Conservation (phyloP, 2,329 filamentous ascomycete genomes). For the Aspergillus tanneri region DNA sequence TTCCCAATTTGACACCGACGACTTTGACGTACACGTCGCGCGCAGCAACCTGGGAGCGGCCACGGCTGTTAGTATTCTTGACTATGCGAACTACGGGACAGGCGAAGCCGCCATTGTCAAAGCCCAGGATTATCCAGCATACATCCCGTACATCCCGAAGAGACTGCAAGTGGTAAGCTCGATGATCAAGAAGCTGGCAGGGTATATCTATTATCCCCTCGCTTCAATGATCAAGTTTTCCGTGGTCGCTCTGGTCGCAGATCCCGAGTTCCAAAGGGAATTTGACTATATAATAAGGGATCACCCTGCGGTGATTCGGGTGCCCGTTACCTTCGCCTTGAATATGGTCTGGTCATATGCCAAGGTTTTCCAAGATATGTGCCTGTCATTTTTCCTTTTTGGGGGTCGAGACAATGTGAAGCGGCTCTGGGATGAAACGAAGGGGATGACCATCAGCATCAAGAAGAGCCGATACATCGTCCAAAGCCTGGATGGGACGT, state of each 20-base stretch:
- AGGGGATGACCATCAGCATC: conserved; percentile 50
- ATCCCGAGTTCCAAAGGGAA: conserved; percentile 54
- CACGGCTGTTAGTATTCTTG: conserved; percentile 33
- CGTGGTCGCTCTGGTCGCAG: conserved; percentile 51
- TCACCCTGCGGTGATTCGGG: conserved; percentile 36
- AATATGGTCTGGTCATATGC: conserved; percentile 52
- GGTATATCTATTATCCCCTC: conserved; percentile 44
- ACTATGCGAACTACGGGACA: conserved; percentile 31
- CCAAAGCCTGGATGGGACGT: conserved; percentile 48
- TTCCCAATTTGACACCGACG: conserved; percentile 37
- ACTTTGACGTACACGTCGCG: conserved; percentile 47
- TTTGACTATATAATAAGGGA: conserved; percentile 46
- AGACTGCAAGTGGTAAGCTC: conserved; percentile 24
- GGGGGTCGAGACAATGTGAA: conserved; percentile 51
- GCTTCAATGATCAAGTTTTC: conserved; percentile 51
- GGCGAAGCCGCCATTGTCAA: conserved; percentile 27
- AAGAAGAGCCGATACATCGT: conserved; percentile 50
- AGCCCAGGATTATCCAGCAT: conserved; percentile 26
- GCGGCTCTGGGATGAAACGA: conserved; percentile 49
- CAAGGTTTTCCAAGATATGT: conserved; percentile 45
- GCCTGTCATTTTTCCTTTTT: conserved; percentile 50
- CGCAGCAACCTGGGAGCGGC: conserved; percentile 51
- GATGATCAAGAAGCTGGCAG: conserved; percentile 36
- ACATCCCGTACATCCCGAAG: conserved; percentile 31
- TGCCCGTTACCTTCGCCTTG: conserved; percentile 42